phyloP scores from a whole-genome alignment of 805 yeast genomes.

The Starmerella apis region DNA sequence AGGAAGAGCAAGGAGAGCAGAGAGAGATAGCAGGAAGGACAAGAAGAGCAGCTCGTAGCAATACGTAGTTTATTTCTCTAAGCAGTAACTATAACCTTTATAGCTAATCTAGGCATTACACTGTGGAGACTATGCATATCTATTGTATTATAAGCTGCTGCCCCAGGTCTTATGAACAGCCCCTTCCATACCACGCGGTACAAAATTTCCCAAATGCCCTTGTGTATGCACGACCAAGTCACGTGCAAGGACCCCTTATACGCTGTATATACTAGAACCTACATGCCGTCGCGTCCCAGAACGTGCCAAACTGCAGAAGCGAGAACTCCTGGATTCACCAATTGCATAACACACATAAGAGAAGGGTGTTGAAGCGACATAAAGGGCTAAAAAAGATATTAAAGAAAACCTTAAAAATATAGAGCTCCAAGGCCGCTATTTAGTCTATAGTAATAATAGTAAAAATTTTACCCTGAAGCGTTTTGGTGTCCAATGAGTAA shows the following conservation, averaged over 20 bases:
- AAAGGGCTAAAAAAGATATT: neutral
- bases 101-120: too few species aligned
- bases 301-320: conserved; percentile 2
- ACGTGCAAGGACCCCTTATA: neutral
- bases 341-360: neutral
- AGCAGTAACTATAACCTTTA: too few species aligned
- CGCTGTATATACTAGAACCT: neutral
- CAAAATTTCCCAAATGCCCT: neutral
- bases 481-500: neutral
- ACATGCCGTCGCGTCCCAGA: neutral
- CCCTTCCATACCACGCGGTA: conserved; percentile 15
- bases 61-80: too few species aligned
- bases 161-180: neutral
- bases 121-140: too few species aligned
- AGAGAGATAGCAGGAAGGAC: too few species aligned
- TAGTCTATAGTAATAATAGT: too few species aligned
- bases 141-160: too few species aligned
- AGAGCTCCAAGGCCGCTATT: too few species aligned
- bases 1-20: too few species aligned
- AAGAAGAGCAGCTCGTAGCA: too few species aligned
- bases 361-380: neutral
- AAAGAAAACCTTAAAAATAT: neutral
- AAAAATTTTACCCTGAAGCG: neutral
- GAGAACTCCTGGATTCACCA: conserved; percentile 3
- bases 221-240: neutral